Evolutionary conservation across 2,329 filamentous ascomycete species (phyloP), one percentile per base, ranked within the genome.

Genomic region (Fusarium napiforme): DNA sequence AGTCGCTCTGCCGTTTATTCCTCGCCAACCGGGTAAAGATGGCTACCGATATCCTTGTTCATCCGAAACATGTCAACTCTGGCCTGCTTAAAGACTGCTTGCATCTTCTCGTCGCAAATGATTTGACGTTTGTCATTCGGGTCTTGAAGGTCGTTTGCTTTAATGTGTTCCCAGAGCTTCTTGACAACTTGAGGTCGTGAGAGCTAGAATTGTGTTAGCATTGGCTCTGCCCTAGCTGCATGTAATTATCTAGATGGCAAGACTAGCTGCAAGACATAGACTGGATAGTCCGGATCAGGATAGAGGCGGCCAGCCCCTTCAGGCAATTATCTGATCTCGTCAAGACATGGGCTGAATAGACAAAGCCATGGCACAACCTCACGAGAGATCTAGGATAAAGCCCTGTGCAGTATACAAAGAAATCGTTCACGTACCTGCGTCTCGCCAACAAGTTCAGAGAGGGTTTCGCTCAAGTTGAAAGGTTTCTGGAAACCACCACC

Each of bases 41-140:
- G 96, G 80, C 93, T 92, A 72, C 93, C 94, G 16, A 98, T 90
- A 21, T 97, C 90, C 86, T 98, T 98, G 86, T 97, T 98, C 96
- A 99, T 98, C 76, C 94, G 95, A 83, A 99, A 99, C 96, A 99
- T 99, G 83, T 98, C 94, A 56, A 99, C 93, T 78, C 90, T 93
- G 78, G 95, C 90, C 79, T 93, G 89, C 82, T 97, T 97, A 85
- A 99, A 99, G 12, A 99, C 93, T 11, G 93, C 93, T 69, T 93
- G 91, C 92, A 99, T 93, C 76, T 90, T 91, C 30, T 97, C 94
- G 82, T 99, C 96, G 84, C 96, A 99, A 34, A 90, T 86, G 72
- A 99, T 99, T 76, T 97, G 94, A 28, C 96, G 93, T 82, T 95
- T 96, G 84, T 99, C 96, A 73, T 82, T 90, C 1, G 95, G 96